Base-by-base conservation (phyloP, 768 basidiomycete genomes). In the Fistulinella prunicolor region DNA sequence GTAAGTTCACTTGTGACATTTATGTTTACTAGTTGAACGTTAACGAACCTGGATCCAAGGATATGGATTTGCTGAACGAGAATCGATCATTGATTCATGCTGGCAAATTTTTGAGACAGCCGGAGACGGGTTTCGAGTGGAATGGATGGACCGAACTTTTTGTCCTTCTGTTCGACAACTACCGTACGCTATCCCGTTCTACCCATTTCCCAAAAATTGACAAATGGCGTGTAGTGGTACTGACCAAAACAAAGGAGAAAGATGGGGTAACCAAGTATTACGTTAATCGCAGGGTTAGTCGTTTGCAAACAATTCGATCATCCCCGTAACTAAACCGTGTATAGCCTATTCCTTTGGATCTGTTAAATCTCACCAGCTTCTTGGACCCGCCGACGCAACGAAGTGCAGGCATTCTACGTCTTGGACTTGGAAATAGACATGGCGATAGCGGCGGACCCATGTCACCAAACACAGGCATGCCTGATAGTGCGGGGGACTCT, bases 111-210 rank as follows among this genome's bases (percentile, higher is more conserved):
- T 76, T 88, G 44, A 80, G 93, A 41, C 92, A 94, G 57, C 89
- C 92, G 13, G 94, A 96, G 50, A 84, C 85, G 24, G 90, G 89
- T 12, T 82, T 93, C 54, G 86, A 87, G 64, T 89, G 85, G 84
- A 90, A 80, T 53, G 89, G 86, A 35, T 95, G 92, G 90, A 84
- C 82, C 37, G 94, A 97, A 66, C 76, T 95, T 7, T 88, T 85
- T 53, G 86, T 95, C 8, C 74, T 97, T 44, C 72, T 99, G 3
- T 96, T 99, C 58, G 96, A 99, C 67, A 93, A 98, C 59, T 99
- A 97, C 58, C 67, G 93, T 92, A 50, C 67, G 89, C 70, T 13
- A 22, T 13, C 14, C n/a, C 30, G 9, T 26, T 22, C 21, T 22
- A 0, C 20, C 7, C 14, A 0, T 14, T 9, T 12, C 23, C n/a